Evolutionary conservation across 176 grass and related monocot genomes (phyloP), one percentile per base, ranked within the genome.

Genomic region (Phoenix roebelenii): DNA sequence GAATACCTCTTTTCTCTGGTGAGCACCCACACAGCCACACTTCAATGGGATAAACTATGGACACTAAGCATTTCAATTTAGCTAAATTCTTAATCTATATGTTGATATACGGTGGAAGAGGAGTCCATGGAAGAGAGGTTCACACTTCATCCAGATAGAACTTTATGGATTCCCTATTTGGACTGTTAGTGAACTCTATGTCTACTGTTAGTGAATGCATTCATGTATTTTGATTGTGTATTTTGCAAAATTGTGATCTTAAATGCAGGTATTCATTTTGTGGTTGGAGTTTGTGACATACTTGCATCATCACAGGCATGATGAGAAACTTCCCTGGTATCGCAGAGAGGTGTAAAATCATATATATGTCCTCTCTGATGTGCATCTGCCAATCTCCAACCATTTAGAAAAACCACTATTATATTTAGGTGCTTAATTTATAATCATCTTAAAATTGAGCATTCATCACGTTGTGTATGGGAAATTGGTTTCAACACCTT

Each of bases 211-310:
- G 0, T 30, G 28, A 30, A 30, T 6, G 28, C 28, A 30, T 6
- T 30, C 28, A 30, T 30, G 28, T 6, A 4, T 30, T 30, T 30
- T 5, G 28, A 30, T 30, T 6, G 5, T 30, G 28, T 6, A 30
- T 30, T 30, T 30, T 30, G 28, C 6, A 30, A 30, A 6, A 50
- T 71, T 17, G 25, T 67, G 18, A 6, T 25, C 26, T 23, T 4
- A 16, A 58, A 25, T 85, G 73, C 74, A 95, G 90, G 75, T 86
- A 67, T 95, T 95, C 78, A 86, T 95, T 58, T 70, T 67, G 74
- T 95, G 85, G 85, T 74, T 95, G 52, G 85, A 95, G 77, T 75
- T 86, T 58, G 86, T 95, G 61, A 95, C 90, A 69, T 89, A 89
- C 69, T 81, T 95, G 74, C 90, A 95, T 69, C 86, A 95, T 63